A percentile compares a stretch with the other conserved stretches of the same genome.
Evolutionary conservation across 306 rosid genomes (phyloP).

Genomic region (Senna siamea): DNA sequence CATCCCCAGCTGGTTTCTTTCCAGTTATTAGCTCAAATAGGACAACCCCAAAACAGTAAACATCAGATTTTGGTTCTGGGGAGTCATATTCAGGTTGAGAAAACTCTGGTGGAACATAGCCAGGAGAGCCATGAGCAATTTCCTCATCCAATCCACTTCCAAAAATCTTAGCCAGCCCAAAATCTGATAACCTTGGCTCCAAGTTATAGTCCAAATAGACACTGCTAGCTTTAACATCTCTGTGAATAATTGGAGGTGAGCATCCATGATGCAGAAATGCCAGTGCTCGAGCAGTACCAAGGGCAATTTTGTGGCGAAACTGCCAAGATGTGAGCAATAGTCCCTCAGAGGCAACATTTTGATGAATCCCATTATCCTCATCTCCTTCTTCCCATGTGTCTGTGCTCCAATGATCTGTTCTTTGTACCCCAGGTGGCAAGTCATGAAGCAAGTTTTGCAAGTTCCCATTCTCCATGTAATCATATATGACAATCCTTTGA

Average conservation of each 20-base stretch:
- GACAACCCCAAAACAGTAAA: conserved; percentile 90
- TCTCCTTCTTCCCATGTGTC: conserved; percentile 89
- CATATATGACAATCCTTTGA: conserved; percentile 94
- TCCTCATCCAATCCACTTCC: conserved; percentile 87
- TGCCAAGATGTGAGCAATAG: conserved; percentile 72
- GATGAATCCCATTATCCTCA: conserved; percentile 63
- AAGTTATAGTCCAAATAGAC: conserved; percentile 86
- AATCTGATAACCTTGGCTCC: conserved; percentile 95
- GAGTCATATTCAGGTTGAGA: conserved; percentile 59
- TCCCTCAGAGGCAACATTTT: conserved; percentile 82
- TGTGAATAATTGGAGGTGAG: conserved; percentile 91
- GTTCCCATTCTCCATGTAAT: conserved; percentile 98
- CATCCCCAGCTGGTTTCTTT: conserved; percentile 87
- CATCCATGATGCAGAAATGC: conserved; percentile 99
- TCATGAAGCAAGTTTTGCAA: conserved; percentile 93
- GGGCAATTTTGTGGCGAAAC: conserved; percentile 90
- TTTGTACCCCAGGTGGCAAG: conserved; percentile 88
- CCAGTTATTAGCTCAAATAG: conserved; percentile 87
- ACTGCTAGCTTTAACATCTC: conserved; percentile 92
- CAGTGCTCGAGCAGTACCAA: conserved; percentile 91
- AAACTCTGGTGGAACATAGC: conserved; percentile 91
- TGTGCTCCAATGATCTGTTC: conserved; percentile 94
- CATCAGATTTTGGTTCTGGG: conserved; percentile 89
- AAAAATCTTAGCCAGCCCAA: conserved; percentile 87
- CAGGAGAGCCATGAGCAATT: conserved; percentile 72